Evolutionary conservation across 225 moss, liverwort and hornwort species (phyloP), one percentile per base, ranked within the genome.

Genomic region (Pleurozium schreberi): DNA sequence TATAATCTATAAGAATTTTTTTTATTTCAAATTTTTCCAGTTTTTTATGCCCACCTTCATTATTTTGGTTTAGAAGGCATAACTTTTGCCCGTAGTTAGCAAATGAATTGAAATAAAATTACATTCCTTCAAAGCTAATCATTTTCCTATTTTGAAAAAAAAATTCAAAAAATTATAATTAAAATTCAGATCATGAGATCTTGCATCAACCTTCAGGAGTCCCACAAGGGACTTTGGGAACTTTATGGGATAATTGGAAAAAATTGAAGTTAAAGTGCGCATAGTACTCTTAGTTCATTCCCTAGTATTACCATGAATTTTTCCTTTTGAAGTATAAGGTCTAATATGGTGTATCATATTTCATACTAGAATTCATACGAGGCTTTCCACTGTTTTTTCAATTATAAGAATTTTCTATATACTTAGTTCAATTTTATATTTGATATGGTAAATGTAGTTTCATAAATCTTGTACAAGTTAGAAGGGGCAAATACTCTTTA

Each of bases 211-310:
- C 45, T 45, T 45, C 1, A 30, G 18, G 1, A 45, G 2, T 30
- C 10, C 2, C 2, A 43, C 0, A 0, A 73, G 2, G 4, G 4
- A 45, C 10, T 28, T 0, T 10, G 6, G 8, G 3, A 10, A 17
- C 17, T 73, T 73, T 4, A 47, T 47, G 2, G 4, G 2, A 71
- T 30, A 6, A 10, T 6, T 40, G 13, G 2, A 47, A 31, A 74
- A 30, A 43, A 6, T 30, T 9, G 47, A 47, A 30, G 28, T 30
- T 47, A 0, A 6, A 10, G 2, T 10, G 4, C 0, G 0, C 3
- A 28, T 6, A 18, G 6, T 5, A 73, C 30, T 73, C 1, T 1
- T 45, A 47, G 2, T 45, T 73, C 5, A 10, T 17, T 28, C 5
- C 0, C 43, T 45, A n/a, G n/a, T 11, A 25, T 45, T 2, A 73